Percentiles rank a stretch among this genome's conserved stretches.
phyloP scores from a whole-genome alignment of 768 basidiomycete genomes.

The Hirschioporus abietinus region DNA sequence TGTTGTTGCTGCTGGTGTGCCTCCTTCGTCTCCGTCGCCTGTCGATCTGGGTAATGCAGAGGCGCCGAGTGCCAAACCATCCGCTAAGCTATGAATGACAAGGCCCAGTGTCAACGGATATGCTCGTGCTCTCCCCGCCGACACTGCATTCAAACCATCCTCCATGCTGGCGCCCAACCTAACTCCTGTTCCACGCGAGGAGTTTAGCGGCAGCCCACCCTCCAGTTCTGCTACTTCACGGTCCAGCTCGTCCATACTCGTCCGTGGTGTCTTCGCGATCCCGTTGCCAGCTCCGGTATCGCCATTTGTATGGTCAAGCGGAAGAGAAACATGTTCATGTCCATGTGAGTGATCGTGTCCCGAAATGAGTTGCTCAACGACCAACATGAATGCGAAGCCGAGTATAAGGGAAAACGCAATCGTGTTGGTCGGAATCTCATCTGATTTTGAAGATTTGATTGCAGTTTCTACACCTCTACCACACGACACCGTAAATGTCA shows the following conservation, averaged over 20 bases:
- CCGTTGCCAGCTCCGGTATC: neutral
- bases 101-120: constrained; percentile 81
- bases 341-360: constrained; percentile 39
- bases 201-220: constrained; percentile 19
- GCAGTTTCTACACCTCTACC: constrained; percentile 72
- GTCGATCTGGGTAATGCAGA: constrained; percentile 41
- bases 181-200: neutral
- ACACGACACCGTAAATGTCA: constrained; percentile 4
- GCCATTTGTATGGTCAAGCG: constrained; percentile 6
- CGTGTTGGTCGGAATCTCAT: constrained; percentile 41
- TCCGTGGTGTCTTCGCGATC: neutral
- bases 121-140: constrained; percentile 34
- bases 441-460: constrained; percentile 28
- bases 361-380: constrained; percentile 59
- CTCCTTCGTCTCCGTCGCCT: neutral
- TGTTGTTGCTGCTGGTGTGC: constrained; percentile 27
- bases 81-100: constrained; percentile 82
- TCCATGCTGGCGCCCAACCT: neutral
- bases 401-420: constrained; percentile 60
- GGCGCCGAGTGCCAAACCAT: constrained; percentile 89
- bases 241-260: constrained; percentile 48
- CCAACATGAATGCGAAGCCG: constrained; percentile 61
- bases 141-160: constrained; percentile 14
- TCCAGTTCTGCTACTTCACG: constrained; percentile 58
- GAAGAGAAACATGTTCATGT: constrained; percentile 14